Base-by-base conservation (phyloP, 768 basidiomycete genomes). In the Nevesoporus exiguus region DNA sequence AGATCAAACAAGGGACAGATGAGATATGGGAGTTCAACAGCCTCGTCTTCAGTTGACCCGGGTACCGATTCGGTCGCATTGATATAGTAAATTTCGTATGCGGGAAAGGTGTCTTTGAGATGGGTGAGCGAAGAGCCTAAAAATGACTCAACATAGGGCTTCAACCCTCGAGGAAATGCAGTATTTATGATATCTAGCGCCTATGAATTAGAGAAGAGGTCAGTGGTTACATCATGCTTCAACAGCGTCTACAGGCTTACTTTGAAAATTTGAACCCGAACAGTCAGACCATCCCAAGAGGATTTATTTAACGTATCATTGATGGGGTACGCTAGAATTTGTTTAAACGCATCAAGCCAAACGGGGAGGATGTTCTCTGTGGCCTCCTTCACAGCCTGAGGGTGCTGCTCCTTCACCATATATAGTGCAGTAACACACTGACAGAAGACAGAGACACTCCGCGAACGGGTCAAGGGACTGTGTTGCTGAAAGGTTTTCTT, bases 321-420 rank as follows among this genome's bases (percentile, higher is more conserved):
- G 21, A 76, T 71, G 0, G 87, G 80, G 65, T 91, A 69, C 47
- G 73, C 77, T 22, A 98, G 75, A 14, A 98, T 76, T 15, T 84
- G 82, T 57, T 83, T 84, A 76, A 98, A 93, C 0, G 91, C 90
- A 34, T 88, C 86, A n/a, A 98, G 73, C 97, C 97, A 99, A 15
- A 85, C 77, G 1, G 95, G 92, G 7, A 96, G 80, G 39, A 98
- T 84, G 41, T 83, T 80, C 24, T 81, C 84, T 31, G 83, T 81
- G 0, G 93, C 93, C 59, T 90, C 86, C 63, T 89, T 89, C 34
- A 91, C 90, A 0, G 90, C 82, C 53, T 88, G 83, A 0, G 94
- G 92, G 61, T 94, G 88, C 60, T 93, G 88, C 33, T 93, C 93
- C 67, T 94, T 93, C 52, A 98, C 93, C 85, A 95, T 98, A 71